Evolutionary conservation across 1,284 basidiomycete species (phyloP), one percentile per base, ranked within the genome.

Genomic region (Trametes hirsuta): DNA sequence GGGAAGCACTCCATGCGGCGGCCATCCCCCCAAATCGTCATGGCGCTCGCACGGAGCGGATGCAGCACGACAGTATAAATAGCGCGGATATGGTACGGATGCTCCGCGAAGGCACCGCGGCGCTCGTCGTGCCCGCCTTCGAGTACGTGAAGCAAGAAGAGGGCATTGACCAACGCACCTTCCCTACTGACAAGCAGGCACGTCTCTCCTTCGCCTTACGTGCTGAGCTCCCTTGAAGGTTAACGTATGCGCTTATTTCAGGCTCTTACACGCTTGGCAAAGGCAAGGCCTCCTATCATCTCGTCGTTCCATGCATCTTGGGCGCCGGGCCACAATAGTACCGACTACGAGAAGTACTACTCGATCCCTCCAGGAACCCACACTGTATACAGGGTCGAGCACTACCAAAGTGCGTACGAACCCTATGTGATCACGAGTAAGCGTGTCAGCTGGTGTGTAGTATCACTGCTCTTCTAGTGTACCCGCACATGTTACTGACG

Each of bases 391-490:
- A 83, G 82, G 63, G 88, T 92, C 12, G 83, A 81, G 9, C 76
- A 79, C 48, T 94, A 94, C 72, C 90, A 93, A 65, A 80, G 90
- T 47, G 84, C 88, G 12, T 94, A 94, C 68, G 92, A 95, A 68
- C 92, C 92, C 8, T 95, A 94, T 68, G 82, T 93, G 36, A 84
- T 95, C 55, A 88, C 90, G 70, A 88, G 83, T 73, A 89, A 86
- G 64, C 85, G 90, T 49, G 88, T 87, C 1, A 83, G 87, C 41
- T 90, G 90, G 90, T 88, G 66, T 41, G 77, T 71, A 22, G 4
- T 36, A 15, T 42, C 36, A 47, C 15, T 14, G 10, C 18, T 25
- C 15, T 35, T 30, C 30, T n/a, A 34, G 50, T 34, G 42, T 40
- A 34, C 25, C 21, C 11, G 25, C 22, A 58, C 30, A 21, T 49